These are phyloP conservation scores for Coniochaeta sp. DNA, from an alignment of 2,329 filamentous ascomycete species.

Conservation along the genomic window DNA sequence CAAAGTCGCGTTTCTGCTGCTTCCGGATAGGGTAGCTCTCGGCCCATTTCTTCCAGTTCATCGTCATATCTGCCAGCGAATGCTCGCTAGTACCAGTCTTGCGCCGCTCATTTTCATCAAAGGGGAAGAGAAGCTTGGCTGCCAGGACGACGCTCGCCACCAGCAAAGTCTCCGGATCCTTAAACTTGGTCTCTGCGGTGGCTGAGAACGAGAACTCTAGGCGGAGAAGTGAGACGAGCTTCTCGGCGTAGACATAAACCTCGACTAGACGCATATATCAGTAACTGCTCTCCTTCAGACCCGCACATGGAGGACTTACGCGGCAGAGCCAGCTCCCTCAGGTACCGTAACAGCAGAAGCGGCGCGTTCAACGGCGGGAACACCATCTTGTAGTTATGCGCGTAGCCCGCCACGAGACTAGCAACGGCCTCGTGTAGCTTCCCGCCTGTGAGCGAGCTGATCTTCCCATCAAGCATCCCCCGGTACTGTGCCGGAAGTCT, in stretches of 20 bases:
- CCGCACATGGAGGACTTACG: constrained; percentile 36
- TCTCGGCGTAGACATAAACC: constrained; percentile 51
- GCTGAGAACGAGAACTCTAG: constrained; percentile 53
- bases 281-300: constrained; percentile 1
- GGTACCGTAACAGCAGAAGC: constrained; percentile 60
- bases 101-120: constrained; percentile 51
- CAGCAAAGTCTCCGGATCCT: constrained; percentile 70
- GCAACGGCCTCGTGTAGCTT: constrained; percentile 59
- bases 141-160: constrained; percentile 65
- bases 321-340: constrained; percentile 68
- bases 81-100: constrained; percentile 46
- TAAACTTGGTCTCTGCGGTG: constrained; percentile 36
- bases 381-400: constrained; percentile 58
- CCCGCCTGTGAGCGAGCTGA: constrained; percentile 37
- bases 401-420: constrained; percentile 56
- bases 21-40: constrained; percentile 28
- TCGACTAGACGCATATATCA: constrained; percentile 47
- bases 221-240: constrained; percentile 42
- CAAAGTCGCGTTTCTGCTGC: constrained; percentile 19
- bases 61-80: constrained; percentile 31
- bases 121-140: constrained; percentile 72
- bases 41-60: constrained; percentile 72
- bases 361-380: constrained; percentile 69
- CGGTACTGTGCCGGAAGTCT: constrained; percentile 58
- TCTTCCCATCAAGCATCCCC: constrained; percentile 46